Evolutionary conservation across 192 early-diverging fungal species (phyloP).

Genomic region (Backusella westeae): DNA sequence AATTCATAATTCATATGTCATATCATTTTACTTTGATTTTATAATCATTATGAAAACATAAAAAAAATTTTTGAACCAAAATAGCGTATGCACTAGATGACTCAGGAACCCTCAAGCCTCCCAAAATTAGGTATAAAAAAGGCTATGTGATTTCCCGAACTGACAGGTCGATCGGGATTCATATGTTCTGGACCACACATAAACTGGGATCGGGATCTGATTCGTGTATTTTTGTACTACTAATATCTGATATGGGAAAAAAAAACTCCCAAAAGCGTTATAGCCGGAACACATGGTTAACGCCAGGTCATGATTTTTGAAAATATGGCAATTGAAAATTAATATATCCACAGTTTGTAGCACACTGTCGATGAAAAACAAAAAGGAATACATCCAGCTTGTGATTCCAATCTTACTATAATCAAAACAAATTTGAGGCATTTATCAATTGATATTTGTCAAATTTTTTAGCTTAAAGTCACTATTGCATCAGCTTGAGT

Average conservation of each 20-base stretch:
- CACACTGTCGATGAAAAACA: neutral
- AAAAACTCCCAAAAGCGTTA: neutral
- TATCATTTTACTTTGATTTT: neutral
- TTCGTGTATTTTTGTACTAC: neutral
- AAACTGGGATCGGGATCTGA: neutral
- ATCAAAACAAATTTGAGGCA: neutral
- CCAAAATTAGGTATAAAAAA: neutral
- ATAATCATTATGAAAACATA: constrained; percentile 5
- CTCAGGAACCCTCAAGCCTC: neutral
- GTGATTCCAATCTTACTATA: neutral
- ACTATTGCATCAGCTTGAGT: neutral
- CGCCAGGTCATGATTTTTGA: neutral
- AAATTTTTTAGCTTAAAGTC: neutral
- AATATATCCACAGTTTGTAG: neutral
- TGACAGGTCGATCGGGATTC: neutral
- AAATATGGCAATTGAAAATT: neutral
- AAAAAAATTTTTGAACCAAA: neutral
- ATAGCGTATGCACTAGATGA: neutral
- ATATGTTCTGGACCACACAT: neutral
- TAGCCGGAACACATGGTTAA: neutral
- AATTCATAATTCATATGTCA: neutral
- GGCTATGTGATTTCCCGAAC: constrained; percentile 1
- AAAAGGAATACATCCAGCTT: neutral
- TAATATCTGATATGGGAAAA: neutral
- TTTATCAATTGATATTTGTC: neutral